phyloP scores from a whole-genome alignment of 176 grass and related monocot species.

The maize (Zea mays) region Zm-B73-REFERENCE-NAM-5.0 NC_050100.1:45921001-45921500 shows the following conservation, averaged over 20 bases:
- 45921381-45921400: too few relatives aligned
- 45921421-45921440: too few relatives aligned
- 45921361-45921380: too few relatives aligned
- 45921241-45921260: not conserved
- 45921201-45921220: constrained; percentile 3
- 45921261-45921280: too few relatives aligned
- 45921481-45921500: too few relatives aligned
- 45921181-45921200: not conserved
- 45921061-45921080: constrained; percentile 10
- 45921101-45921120: not conserved
- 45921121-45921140: constrained; percentile 12
- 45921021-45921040: constrained; percentile 16
- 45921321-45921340: too few relatives aligned
- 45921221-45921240: not conserved
- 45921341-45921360: too few relatives aligned
- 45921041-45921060: constrained; percentile 32
- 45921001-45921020: constrained; percentile 46
- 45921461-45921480: too few relatives aligned
- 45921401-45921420: too few relatives aligned
- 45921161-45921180: not conserved
- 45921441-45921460: too few relatives aligned
- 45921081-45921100: not conserved
- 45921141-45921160: constrained; percentile 30
- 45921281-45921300: not conserved
- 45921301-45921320: too few relatives aligned